Evolutionary conservation across 176 grass and related monocot species (phyloP).

Genomic region (Aegilops longissima): DNA sequence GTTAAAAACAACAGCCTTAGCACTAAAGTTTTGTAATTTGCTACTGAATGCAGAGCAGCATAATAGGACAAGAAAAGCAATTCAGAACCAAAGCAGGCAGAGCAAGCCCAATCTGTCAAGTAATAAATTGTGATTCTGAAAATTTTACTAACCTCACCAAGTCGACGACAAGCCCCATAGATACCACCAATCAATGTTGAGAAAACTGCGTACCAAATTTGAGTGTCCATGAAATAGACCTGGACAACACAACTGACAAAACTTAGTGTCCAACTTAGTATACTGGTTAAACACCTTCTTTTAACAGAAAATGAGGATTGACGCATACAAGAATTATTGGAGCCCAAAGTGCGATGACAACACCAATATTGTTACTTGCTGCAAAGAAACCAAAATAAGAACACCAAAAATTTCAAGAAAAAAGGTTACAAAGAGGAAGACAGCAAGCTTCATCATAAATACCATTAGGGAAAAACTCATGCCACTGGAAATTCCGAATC

Average conservation of each 20-base stretch:
- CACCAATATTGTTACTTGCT: constrained; percentile 92
- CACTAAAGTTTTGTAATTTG: constrained; percentile 9
- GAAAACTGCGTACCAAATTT: constrained; percentile 99
- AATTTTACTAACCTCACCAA: constrained; percentile 78
- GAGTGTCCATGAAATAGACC: constrained; percentile 99
- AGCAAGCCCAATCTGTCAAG: not conserved
- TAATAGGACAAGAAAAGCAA: constrained; percentile 11
- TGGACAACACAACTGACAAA: constrained; percentile 36
- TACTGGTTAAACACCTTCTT: not conserved
- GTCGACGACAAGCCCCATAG: constrained; percentile 93
- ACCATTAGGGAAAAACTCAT: constrained; percentile 96
- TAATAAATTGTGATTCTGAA: not conserved
- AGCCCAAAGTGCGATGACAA: constrained; percentile 92
- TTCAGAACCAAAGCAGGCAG: not conserved
- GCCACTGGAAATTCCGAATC: constrained; percentile 78
- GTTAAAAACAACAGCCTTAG: not conserved
- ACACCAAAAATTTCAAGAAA: not conserved
- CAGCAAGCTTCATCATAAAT: constrained; percentile 27
- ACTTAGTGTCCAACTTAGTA: constrained; percentile 29
- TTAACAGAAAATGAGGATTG: not conserved
- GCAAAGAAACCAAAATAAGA: constrained; percentile 46
- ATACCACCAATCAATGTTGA: constrained; percentile 94
- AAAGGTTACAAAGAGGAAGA: constrained; percentile 18
- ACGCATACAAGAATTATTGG: constrained; percentile 88
- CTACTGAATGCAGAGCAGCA: not conserved